Evolutionary conservation across 208 protist genomes (phyloP), one percentile per base, ranked within the genome.

Genomic region (Leishmania tarentolae): DNA sequence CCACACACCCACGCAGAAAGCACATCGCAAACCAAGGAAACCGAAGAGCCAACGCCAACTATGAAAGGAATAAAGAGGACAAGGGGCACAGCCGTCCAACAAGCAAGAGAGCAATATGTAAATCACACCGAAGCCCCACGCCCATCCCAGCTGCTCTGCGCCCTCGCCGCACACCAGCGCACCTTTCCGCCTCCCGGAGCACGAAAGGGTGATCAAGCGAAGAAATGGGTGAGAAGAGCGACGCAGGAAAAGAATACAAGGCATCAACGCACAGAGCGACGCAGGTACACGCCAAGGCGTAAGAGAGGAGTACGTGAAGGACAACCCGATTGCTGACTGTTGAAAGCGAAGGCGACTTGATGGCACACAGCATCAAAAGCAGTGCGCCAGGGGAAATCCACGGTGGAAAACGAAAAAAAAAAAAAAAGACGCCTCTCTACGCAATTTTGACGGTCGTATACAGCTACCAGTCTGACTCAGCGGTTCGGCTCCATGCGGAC

Each of bases 341-440:
- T 66, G 56, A 59, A 56, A 42, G 70, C 53, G 44, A 50, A 57
- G 7, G 31, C 61, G 17, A 59, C 65, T 35, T 42, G 72, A 31
- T 31, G 7, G 17, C 57, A 63, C 2, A 63, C 24, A 63, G 31
- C 57, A 35, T 15, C 57, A 63, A 31, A 63, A 63, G n/a, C n/a
- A 63, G 57, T 63, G 31, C 57, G 24, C 11, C 57, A 63, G 57
- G 31, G 57, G 8, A 31, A 68, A 68, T 68, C 8, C 24, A 31
- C 28, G 56, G 56, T 61, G 8, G 24, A 61, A 61, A 61, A 2
- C 31, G 74, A 11, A 75, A 70, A 75, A 79, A 21, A 69, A 75
- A 72, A 86, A 82, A 61, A n/a, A 57, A 70, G n/a, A 76, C 76
- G 46, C 52, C 46, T 50, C 11, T 73, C 61, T 24, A 9, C 61